A percentile compares a stretch with the other conserved stretches of the same genome.
phyloP scores from a whole-genome alignment of 1,284 basidiomycete species.

The Neonothopanus nambi region DNA sequence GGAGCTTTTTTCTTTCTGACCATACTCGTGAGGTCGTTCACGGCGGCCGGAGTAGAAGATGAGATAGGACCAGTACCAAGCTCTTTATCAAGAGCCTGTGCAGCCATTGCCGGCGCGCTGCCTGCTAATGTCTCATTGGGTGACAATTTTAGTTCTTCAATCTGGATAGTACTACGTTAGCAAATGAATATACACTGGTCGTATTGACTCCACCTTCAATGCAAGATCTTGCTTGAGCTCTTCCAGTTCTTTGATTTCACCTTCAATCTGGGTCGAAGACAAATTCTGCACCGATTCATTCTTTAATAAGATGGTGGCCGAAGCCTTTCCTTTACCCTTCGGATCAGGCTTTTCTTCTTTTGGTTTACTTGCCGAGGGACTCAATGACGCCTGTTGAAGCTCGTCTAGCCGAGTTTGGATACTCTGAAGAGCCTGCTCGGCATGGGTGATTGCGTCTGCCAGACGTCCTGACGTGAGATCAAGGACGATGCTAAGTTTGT shows the following conservation, averaged over 20 bases:
- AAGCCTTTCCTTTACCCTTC: conserved; percentile 71
- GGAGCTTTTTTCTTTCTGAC: conserved; percentile 79
- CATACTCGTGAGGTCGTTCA: conserved; percentile 82
- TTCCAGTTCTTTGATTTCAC: conserved; percentile 75
- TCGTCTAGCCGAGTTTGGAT: conserved; percentile 70
- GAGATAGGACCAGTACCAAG: conserved; percentile 43
- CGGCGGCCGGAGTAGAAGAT: conserved; percentile 33
- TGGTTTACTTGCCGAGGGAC: background rate
- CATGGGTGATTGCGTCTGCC: conserved; percentile 77
- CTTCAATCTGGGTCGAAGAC: conserved; percentile 67
- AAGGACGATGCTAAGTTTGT: conserved; percentile 86
- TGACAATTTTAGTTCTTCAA: conserved; percentile 83
- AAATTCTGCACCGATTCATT: conserved; percentile 60
- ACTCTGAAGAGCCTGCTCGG: conserved; percentile 75
- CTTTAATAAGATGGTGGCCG: conserved; percentile 41
- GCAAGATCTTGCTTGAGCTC: conserved; percentile 80
- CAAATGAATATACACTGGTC: background rate
- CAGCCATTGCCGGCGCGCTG: conserved; percentile 63
- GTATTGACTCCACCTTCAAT: conserved; percentile 58
- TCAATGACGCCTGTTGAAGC: conserved; percentile 38
- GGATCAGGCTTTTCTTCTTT: conserved; percentile 37
- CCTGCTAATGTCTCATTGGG: conserved; percentile 57
- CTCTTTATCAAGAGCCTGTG: conserved; percentile 69
- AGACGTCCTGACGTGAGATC: conserved; percentile 83
- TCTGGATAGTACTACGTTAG: conserved; percentile 40